Conservation (phyloP, 225 moss, liverwort and hornwort genomes). For the Bryum argenteum region DNA sequence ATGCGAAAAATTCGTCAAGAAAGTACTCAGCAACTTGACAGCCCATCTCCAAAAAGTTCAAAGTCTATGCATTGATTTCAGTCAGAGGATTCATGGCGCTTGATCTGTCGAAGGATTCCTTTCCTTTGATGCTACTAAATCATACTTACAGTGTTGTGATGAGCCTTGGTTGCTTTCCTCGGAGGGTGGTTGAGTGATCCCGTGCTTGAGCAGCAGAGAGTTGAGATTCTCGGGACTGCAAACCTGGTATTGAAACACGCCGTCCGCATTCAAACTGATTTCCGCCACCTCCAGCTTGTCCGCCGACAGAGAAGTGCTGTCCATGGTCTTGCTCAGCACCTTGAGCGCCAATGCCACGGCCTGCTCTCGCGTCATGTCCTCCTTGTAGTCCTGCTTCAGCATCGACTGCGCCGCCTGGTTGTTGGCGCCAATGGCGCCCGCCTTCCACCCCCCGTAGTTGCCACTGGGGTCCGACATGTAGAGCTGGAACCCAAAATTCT, state of each 20-base stretch:
- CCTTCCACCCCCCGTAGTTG: constrained; percentile 37
- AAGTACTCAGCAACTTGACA: too few relatives aligned
- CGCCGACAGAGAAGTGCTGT: constrained; percentile 34
- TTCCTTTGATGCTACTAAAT: too few relatives aligned
- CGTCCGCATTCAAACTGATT: constrained; percentile 30
- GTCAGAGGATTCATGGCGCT: too few relatives aligned
- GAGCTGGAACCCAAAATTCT: constrained; percentile 35
- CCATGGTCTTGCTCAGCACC: constrained; percentile 37
- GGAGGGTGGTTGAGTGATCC: constrained; percentile 82
- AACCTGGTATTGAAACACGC: constrained; percentile 33
- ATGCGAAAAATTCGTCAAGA: too few relatives aligned
- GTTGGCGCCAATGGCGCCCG: constrained; percentile 35
- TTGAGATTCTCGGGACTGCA: constrained; percentile 56
- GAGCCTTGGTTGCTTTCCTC: constrained; percentile 49
- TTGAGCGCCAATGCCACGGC: constrained; percentile 36
- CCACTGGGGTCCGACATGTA: constrained; percentile 39
- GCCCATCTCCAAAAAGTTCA: too few relatives aligned
- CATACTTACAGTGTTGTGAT: too few relatives aligned
- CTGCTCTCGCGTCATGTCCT: constrained; percentile 33
- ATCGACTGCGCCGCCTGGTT: constrained; percentile 39
- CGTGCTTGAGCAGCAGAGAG: constrained; percentile 78
- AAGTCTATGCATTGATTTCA: too few relatives aligned
- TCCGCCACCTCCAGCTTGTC: constrained; percentile 37
- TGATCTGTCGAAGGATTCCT: too few relatives aligned
- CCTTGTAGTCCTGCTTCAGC: constrained; percentile 41